phyloP scores from a whole-genome alignment of 345 rosid genomes.

The Lagerstroemia speciosa region DNA sequence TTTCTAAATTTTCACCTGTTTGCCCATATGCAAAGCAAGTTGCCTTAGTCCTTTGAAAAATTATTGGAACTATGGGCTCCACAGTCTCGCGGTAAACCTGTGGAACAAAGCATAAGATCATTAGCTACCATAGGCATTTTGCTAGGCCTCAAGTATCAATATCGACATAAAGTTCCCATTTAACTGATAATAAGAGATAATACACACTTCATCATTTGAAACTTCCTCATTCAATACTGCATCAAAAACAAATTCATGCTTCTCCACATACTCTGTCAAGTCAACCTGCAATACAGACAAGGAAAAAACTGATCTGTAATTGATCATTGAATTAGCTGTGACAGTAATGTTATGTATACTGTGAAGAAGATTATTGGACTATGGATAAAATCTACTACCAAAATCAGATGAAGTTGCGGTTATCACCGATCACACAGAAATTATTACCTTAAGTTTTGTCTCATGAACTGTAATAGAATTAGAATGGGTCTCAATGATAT shows the following conservation, averaged over 20 bases:
- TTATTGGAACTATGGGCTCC: constrained; percentile 92
- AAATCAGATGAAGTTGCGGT: neutral
- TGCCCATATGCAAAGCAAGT: constrained; percentile 99
- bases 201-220: constrained; percentile 87
- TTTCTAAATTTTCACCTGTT: constrained; percentile 46
- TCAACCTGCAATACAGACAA: constrained; percentile 57
- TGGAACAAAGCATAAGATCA: constrained; percentile 4
- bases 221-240: constrained; percentile 95
- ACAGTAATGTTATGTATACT: neutral
- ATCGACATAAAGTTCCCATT: neutral
- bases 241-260: constrained; percentile 93
- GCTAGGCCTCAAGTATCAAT: neutral
- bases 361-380: neutral
- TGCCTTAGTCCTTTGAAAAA: constrained; percentile 87
- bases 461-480: constrained; percentile 83
- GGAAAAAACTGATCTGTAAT: neutral
- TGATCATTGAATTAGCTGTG: neutral
- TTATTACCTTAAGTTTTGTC: constrained; percentile 81
- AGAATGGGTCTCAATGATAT: constrained; percentile 68
- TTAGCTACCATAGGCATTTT: neutral
- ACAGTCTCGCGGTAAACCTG: constrained; percentile 92
- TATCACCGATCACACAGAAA: neutral
- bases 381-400: neutral
- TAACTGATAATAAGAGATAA: neutral
- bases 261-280: constrained; percentile 83